These are phyloP conservation scores for Rhynchosporium agropyri DNA, from an alignment of 2,329 filamentous ascomycete species.

Conservation along the genomic window DNA sequence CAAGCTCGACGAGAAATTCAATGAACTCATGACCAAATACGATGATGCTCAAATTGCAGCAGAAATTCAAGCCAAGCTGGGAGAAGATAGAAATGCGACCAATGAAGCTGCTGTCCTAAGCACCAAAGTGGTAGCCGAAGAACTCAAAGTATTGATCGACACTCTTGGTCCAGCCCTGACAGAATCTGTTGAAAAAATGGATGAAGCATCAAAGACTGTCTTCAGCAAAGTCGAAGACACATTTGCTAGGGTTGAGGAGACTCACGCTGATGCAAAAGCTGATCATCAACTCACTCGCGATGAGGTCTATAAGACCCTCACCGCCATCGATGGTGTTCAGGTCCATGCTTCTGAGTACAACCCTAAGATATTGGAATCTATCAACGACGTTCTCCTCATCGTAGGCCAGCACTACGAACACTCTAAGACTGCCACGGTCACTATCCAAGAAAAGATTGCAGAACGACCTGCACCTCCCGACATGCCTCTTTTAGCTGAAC, in stretches of 20 bases:
- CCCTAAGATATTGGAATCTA: conserved; percentile 82
- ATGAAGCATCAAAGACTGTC: conserved; percentile 83
- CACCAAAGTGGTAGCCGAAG: conserved; percentile 81
- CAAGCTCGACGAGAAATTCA: conserved; percentile 68
- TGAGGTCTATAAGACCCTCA: conserved; percentile 74
- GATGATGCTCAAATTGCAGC: conserved; percentile 78
- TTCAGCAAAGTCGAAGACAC: conserved; percentile 82
- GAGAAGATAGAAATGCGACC: conserved; percentile 72
- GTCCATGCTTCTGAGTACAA: conserved; percentile 80
- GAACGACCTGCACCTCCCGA: conserved; percentile 56
- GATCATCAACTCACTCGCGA: conserved; percentile 84
- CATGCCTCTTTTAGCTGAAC: conserved; percentile 57
- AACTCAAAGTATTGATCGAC: conserved; percentile 83
- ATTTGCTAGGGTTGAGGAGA: conserved; percentile 73
- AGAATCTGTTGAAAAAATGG: conserved; percentile 83
- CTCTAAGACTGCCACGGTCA: conserved; percentile 66
- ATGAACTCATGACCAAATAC: conserved; percentile 81
- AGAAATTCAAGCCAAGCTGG: conserved; percentile 72
- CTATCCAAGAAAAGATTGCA: conserved; percentile 60
- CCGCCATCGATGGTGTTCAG: conserved; percentile 74
- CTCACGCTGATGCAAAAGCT: conserved; percentile 70
- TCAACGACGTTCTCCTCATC: conserved; percentile 82
- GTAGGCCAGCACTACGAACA: conserved; percentile 89
- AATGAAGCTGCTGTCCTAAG: conserved; percentile 73
- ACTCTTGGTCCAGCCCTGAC: conserved; percentile 80